These are phyloP conservation scores for Alnus rubra DNA, from an alignment of 306 rosid species.

Conservation along the genomic window DNA sequence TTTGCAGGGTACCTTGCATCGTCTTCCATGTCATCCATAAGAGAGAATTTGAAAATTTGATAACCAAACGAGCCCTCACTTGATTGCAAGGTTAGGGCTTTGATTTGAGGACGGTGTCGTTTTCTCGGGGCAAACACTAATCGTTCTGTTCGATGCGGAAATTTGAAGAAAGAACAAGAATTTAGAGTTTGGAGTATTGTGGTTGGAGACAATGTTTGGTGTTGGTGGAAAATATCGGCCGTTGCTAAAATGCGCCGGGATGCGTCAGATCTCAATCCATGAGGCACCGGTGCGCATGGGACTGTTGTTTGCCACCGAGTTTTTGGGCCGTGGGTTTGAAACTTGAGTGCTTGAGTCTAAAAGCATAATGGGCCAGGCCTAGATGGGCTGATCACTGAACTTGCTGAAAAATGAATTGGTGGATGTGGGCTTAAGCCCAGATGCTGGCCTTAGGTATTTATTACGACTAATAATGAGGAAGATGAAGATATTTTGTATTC, in stretches of 20 bases:
- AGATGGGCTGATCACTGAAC: background rate
- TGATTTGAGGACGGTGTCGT: background rate
- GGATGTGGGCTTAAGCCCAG: background rate
- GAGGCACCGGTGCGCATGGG: background rate
- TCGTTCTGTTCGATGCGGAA: background rate
- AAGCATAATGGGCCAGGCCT: background rate
- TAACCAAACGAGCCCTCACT: conserved; percentile 18
- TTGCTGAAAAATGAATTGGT: background rate
- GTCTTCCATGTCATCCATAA: conserved; percentile 59
- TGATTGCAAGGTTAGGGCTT: background rate
- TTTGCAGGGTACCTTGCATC: conserved; percentile 55
- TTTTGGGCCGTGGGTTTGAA: background rate
- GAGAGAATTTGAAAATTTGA: background rate
- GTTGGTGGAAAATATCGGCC: conserved; percentile 2
- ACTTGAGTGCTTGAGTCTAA: background rate
- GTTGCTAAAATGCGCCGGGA: background rate
- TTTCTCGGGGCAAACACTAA: background rate
- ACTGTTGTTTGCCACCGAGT: background rate
- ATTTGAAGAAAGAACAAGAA: background rate
- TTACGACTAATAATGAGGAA: no score
- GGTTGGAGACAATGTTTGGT: background rate
- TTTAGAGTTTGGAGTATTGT: background rate
- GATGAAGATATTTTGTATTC: no score
- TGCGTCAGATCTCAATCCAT: background rate
- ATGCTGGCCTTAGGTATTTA: no score